A percentile compares a stretch with the other conserved stretches of the same genome.
Conservation (phyloP, 257 asterid genomes). For the Buddleja alternifolia region DNA sequence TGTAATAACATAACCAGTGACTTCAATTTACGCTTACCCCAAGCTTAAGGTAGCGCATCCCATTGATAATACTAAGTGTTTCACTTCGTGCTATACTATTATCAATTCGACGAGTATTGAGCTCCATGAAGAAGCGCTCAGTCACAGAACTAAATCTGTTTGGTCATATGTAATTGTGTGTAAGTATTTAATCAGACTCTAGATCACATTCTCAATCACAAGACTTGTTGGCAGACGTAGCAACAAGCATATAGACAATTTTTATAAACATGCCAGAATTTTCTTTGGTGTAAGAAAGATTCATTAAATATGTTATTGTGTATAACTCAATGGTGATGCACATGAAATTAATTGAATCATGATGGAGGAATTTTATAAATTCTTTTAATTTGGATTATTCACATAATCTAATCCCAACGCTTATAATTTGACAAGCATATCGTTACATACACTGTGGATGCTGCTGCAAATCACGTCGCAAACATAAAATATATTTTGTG, state of each 20-base stretch:
- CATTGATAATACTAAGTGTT: slow-evolving; percentile 94
- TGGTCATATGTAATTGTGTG: slow-evolving; percentile 32
- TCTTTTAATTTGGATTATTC: background rate
- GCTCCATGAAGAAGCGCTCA: slow-evolving; percentile 98
- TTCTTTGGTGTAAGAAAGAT: slow-evolving; percentile 11
- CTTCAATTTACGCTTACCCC: slow-evolving; percentile 69
- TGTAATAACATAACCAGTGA: slow-evolving; percentile 29
- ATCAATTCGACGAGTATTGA: slow-evolving; percentile 92
- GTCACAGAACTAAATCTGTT: slow-evolving; percentile 97
- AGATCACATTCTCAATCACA: slow-evolving; percentile 17
- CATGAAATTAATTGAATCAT: slow-evolving; percentile 11
- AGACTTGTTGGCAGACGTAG: slow-evolving; percentile 20
- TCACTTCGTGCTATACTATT: slow-evolving; percentile 92
- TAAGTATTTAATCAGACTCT: slow-evolving; percentile 23
- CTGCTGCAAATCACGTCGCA: slow-evolving; percentile 22
- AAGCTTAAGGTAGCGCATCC: slow-evolving; percentile 98
- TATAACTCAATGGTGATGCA: slow-evolving; percentile 13
- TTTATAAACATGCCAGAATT: slow-evolving; percentile 16
- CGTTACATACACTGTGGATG: background rate
- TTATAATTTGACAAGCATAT: slow-evolving; percentile 17
- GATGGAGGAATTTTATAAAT: background rate
- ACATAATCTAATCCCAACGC: slow-evolving; percentile 6
- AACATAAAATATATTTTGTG: slow-evolving; percentile 9
- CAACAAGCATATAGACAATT: slow-evolving; percentile 10
- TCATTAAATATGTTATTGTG: background rate